Base-by-base conservation (phyloP, 768 basidiomycete species). In the Auricularia sp. region DNA sequence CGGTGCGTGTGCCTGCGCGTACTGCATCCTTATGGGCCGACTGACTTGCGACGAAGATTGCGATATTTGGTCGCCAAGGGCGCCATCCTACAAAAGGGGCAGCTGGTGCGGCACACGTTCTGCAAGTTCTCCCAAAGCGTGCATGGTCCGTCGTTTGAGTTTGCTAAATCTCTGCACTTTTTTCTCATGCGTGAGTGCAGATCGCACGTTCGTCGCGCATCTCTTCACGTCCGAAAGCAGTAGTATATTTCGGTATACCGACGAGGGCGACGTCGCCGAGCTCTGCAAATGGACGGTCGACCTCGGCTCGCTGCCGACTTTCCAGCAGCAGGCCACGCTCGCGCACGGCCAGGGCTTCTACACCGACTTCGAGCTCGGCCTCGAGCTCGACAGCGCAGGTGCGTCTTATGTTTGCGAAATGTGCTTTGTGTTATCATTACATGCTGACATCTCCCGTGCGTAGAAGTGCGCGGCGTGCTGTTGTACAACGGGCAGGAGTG, bases 281-380 rank as follows among this genome's bases (percentile, higher is more conserved):
- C 75, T 91, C 59, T 91, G 89, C 77, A 87, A 88, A 75, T 93
- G 91, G 91, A 92, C 88, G 10, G 91, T 93, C 39, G 87, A 93
- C 74, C 79, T 93, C 61, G 83, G 84, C 53, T 81, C 87, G 33
- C 75, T 93, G 62, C 91, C 91, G 44, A 85, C 84, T 61, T 93
- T 92, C 78, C 86, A 83, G 71, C 84, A 85, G 66, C 86, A 87
- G 68, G 87, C 87, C 61, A 76, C 75, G n/a, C 70, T 78, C 64
- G 80, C 84, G 10, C 78, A 81, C 53, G 72, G 77, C 44, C 78
- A 78, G 61, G 90, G 90, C 8, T 93, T 92, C 75, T 93, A 90
- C 71, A 90, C 89, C 61, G 90, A 92, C 72, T 93, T 92, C 68
- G 90, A 92, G 72, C 82, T 93, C 3, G 91, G 87, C 7, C 75